Percentiles rank a stretch among this genome's conserved stretches.
phyloP scores from a whole-genome alignment of 1,284 basidiomycete genomes.

The Sporisorium graminicola region DNA sequence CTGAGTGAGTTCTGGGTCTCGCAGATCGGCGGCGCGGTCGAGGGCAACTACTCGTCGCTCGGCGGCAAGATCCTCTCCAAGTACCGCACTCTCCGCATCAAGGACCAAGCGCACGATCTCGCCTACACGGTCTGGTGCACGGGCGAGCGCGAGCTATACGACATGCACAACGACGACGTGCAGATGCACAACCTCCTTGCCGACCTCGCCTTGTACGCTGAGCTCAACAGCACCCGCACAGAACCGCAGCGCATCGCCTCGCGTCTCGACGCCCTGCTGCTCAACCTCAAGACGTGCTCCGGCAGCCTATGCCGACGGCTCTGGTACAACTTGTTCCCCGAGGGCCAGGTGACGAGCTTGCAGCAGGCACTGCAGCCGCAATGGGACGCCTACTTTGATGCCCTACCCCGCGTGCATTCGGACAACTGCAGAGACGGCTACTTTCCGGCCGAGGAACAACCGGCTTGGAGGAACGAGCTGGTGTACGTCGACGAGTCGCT shows the following conservation, averaged over 20 bases:
- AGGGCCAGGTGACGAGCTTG: slow-evolving; percentile 6
- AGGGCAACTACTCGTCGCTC: slow-evolving; percentile 7
- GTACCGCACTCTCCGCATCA: slow-evolving; percentile 9
- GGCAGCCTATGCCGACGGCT: slow-evolving; percentile 6
- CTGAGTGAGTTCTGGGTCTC: slow-evolving; percentile 19
- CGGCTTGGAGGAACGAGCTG: slow-evolving; percentile 11
- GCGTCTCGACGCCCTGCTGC: slow-evolving; percentile 7
- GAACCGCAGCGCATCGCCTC: background rate
- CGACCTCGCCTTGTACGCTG: background rate
- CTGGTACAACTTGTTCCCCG: slow-evolving; percentile 14
- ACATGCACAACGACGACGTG: background rate
- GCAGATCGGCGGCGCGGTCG: slow-evolving; percentile 6
- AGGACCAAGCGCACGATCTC: slow-evolving; percentile 3
- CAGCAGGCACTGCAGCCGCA: background rate
- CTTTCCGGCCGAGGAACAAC: slow-evolving; percentile 1
- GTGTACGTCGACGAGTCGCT: background rate
- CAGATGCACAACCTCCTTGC: slow-evolving; percentile 12
- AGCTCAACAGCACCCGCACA: background rate
- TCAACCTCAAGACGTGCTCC: slow-evolving; percentile 16
- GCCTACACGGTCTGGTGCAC: slow-evolving; percentile 12
- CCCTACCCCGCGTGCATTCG: slow-evolving; percentile 3
- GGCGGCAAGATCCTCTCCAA: slow-evolving; percentile 2
- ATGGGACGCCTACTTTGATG: slow-evolving; percentile 16
- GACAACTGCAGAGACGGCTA: slow-evolving; percentile 2
- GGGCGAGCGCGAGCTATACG: slow-evolving; percentile 11